Percentiles rank a stretch among this genome's conserved stretches.
Conservation (phyloP, 306 rosid genomes). For the Ziziphus jujuba region DNA sequence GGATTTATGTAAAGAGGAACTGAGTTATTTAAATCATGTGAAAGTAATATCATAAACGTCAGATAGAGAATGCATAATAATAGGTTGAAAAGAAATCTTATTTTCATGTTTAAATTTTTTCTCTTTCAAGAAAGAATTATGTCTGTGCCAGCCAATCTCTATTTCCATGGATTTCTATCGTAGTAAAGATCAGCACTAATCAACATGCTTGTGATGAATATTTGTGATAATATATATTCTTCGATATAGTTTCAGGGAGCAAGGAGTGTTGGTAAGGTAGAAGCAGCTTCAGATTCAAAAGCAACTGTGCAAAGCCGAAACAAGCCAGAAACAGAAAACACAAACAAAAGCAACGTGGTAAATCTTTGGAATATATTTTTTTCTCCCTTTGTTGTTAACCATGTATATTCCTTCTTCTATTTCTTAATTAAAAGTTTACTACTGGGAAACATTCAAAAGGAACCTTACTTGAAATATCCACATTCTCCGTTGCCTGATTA, state of each 20-base stretch:
- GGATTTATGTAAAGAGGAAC: background rate
- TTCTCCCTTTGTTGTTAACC: conserved; percentile 2
- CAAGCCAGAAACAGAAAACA: conserved; percentile 43
- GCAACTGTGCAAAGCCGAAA: conserved; percentile 53
- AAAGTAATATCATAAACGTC: background rate
- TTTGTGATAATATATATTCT: conserved; percentile 7
- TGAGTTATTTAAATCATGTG: background rate
- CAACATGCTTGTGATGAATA: background rate
- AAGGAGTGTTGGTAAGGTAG: conserved; percentile 40
- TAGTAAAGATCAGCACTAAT: background rate
- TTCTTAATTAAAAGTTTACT: too few species aligned
- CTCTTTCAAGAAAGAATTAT: background rate
- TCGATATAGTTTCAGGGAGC: conserved; percentile 40
- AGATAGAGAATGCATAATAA: background rate
- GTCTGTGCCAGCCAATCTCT: background rate
- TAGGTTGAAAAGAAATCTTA: background rate
- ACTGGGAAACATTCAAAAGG: too few species aligned
- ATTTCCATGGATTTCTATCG: too few species aligned
- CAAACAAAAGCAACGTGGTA: conserved; percentile 68
- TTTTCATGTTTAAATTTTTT: too few species aligned
- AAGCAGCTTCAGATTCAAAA: conserved; percentile 55
- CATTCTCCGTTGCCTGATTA: too few species aligned
- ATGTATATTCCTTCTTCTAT: background rate
- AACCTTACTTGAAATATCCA: too few species aligned
- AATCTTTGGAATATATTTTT: background rate